Evolutionary conservation across 192 early-diverging fungal genomes (phyloP).

Genomic region (Linnemannia elongata): DNA sequence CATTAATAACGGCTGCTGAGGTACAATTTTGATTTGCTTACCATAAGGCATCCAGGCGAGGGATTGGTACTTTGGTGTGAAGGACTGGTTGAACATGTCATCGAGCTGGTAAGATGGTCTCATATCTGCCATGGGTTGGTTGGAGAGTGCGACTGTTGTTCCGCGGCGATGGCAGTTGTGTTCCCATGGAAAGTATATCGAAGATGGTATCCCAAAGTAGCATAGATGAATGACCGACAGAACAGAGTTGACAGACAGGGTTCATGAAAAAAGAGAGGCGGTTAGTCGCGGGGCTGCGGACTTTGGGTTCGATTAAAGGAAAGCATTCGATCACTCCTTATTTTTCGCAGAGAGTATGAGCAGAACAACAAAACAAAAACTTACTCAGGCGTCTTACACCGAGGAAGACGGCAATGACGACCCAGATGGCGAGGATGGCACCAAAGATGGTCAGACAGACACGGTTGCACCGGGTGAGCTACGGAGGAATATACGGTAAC

Average conservation of each 20-base stretch:
- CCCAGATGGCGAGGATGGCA: constrained; percentile 28
- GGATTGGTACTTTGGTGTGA: constrained; percentile 29
- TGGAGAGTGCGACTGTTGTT: constrained; percentile 14
- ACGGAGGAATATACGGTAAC: not conserved
- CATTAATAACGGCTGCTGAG: not conserved
- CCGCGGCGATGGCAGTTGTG: not conserved
- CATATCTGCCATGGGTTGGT: constrained; percentile 34
- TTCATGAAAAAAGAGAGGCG: not conserved
- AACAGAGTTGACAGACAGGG: not conserved
- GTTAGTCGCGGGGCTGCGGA: not conserved
- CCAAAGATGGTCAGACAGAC: constrained; percentile 34
- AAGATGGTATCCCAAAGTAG: not conserved
- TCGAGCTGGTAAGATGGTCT: constrained; percentile 36
- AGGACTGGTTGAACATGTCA: constrained; percentile 54
- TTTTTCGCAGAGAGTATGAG: not conserved
- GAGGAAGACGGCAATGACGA: constrained; percentile 35
- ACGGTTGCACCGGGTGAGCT: constrained; percentile 49
- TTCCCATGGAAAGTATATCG: not conserved
- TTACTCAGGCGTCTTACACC: constrained; percentile 43
- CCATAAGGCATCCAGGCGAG: constrained; percentile 57
- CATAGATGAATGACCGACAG: not conserved
- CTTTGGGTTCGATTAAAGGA: not conserved
- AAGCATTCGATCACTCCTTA: not conserved
- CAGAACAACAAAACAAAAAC: not conserved
- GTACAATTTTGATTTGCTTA: constrained; percentile 4